Conservation (phyloP, 192 early-diverging fungal genomes). For the Funneliformis geosporum region DNA sequence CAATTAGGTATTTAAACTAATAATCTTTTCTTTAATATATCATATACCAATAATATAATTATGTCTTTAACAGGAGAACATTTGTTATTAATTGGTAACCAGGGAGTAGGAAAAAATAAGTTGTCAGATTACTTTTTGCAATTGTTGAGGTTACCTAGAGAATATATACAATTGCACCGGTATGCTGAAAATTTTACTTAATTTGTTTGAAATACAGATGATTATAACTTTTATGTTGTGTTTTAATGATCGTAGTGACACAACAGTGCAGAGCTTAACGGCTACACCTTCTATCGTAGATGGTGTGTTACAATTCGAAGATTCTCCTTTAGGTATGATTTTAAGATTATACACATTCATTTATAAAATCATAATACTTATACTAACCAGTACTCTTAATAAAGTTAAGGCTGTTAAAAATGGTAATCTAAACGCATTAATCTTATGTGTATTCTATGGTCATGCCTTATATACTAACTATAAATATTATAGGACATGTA, state of each 20-base stretch:
- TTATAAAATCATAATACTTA: not conserved
- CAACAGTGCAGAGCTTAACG: slow-evolving; percentile 76
- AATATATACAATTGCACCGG: slow-evolving; percentile 78
- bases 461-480: not conserved
- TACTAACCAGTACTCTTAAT: not conserved
- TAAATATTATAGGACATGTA: slow-evolving; percentile 50
- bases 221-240: not conserved
- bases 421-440: slow-evolving; percentile 27
- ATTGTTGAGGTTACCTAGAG: slow-evolving; percentile 65
- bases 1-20: slow-evolving; percentile 46
- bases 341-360: slow-evolving; percentile 5
- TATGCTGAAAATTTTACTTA: not conserved
- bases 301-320: slow-evolving; percentile 69
- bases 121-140: slow-evolving; percentile 72
- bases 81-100: slow-evolving; percentile 80
- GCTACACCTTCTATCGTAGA: slow-evolving; percentile 70
- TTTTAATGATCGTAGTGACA: slow-evolving; percentile 52
- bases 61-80: slow-evolving; percentile 62
- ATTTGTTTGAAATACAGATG: not conserved
- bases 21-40: not conserved
- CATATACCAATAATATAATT: not conserved
- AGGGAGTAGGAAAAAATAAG: slow-evolving; percentile 71
- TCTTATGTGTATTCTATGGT: not conserved
- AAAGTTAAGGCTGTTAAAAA: slow-evolving; percentile 49
- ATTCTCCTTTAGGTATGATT: slow-evolving; percentile 66